phyloP scores from a whole-genome alignment of 148 eudicot species.

The Chenopodium berlandieri region DNA sequence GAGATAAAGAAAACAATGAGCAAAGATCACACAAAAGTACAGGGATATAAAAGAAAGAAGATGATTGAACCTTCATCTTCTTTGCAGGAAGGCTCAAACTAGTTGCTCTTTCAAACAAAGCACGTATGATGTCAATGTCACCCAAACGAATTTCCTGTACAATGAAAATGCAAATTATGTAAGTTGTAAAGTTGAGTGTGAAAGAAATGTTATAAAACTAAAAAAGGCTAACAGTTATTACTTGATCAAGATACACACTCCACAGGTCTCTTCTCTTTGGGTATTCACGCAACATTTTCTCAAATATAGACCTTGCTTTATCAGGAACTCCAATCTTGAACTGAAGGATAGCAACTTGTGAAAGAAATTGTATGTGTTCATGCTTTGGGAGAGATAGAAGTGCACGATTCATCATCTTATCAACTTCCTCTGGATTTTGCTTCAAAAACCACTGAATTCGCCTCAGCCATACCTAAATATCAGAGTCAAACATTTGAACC shows the following conservation, averaged over 20 bases:
- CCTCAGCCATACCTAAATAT: constrained; percentile 79
- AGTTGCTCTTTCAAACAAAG: constrained; percentile 75
- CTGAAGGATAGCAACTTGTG: constrained; percentile 69
- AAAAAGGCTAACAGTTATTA: constrained; percentile 14
- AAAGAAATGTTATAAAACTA: neutral
- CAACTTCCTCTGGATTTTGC: constrained; percentile 58
- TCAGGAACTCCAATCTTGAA: constrained; percentile 74
- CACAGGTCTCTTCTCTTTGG: constrained; percentile 79
- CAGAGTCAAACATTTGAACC: constrained; percentile 5
- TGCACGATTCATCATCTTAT: constrained; percentile 63
- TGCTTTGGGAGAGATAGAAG: constrained; percentile 61
- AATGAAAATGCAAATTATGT: neutral
- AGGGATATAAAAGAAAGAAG: neutral
- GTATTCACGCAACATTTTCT: constrained; percentile 59
- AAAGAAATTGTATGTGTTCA: constrained; percentile 68
- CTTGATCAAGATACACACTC: constrained; percentile 92
- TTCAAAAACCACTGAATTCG: constrained; percentile 59
- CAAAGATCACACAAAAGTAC: neutral
- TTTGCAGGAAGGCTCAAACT: constrained; percentile 84
- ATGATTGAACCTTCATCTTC: constrained; percentile 68
- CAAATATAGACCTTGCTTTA: constrained; percentile 78
- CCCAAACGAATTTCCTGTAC: constrained; percentile 80
- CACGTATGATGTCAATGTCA: constrained; percentile 66
- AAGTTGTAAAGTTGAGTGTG: neutral
- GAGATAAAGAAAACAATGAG: neutral